Evolutionary conservation across 1,284 basidiomycete species (phyloP).

Genomic region (Cryptococcus deneoformans): DNA sequence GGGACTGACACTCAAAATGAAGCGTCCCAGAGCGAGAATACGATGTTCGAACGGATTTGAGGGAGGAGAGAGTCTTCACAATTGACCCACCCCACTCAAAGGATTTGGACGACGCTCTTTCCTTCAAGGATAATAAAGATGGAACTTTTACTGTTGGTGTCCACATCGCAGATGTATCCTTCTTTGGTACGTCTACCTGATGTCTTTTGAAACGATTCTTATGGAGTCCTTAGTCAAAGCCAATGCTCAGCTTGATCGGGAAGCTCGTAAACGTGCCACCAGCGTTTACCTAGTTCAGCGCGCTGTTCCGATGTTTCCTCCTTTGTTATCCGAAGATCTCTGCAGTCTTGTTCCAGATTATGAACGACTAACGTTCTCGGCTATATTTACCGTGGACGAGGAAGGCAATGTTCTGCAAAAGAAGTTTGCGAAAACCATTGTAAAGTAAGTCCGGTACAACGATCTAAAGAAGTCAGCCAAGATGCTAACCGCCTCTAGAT

Average conservation of each 20-base stretch:
- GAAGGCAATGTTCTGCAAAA: slow-evolving; percentile 80
- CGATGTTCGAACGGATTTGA: slow-evolving; percentile 81
- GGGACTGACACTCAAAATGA: slow-evolving; percentile 3
- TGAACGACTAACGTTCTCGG: slow-evolving; percentile 87
- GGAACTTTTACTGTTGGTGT: slow-evolving; percentile 89
- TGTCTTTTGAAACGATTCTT: background rate
- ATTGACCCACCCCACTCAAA: slow-evolving; percentile 88
- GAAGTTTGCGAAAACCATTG: slow-evolving; percentile 89
- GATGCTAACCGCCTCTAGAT: slow-evolving; percentile 54
- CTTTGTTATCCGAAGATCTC: slow-evolving; percentile 81
- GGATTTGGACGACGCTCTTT: slow-evolving; percentile 93
- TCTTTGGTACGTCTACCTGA: slow-evolving; percentile 58
- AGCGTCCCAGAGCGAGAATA: slow-evolving; percentile 90
- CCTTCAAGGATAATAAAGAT: slow-evolving; percentile 81
- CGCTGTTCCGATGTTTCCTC: slow-evolving; percentile 94
- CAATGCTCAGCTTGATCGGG: slow-evolving; percentile 93
- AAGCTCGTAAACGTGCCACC: slow-evolving; percentile 94
- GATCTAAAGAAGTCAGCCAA: background rate
- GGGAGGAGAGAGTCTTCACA: slow-evolving; percentile 81
- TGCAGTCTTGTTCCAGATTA: slow-evolving; percentile 85
- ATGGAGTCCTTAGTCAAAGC: slow-evolving; percentile 62
- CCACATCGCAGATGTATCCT: slow-evolving; percentile 93
- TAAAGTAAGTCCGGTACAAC: slow-evolving; percentile 61
- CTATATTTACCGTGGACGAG: slow-evolving; percentile 78
- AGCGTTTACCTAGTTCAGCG: slow-evolving; percentile 96